These are phyloP conservation scores for Syncephalastrum sp. DNA, from an alignment of 371 early-diverging fungal genomes.

Conservation along the genomic window DNA sequence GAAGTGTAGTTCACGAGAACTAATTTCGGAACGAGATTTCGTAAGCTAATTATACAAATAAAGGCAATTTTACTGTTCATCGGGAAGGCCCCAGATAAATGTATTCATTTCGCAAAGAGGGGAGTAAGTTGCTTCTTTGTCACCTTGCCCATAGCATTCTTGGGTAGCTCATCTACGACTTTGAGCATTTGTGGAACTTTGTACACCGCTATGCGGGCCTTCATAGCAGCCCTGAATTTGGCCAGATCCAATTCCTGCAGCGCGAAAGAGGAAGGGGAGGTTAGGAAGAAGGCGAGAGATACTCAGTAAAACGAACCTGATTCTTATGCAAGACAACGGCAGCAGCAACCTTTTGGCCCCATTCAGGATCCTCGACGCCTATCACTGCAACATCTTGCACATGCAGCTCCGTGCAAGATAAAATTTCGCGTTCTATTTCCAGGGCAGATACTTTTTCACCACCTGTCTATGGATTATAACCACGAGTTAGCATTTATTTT, in stretches of 20 bases:
- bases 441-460: constrained; percentile 87
- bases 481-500: not conserved
- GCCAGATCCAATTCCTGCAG: constrained; percentile 34
- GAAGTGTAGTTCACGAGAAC: too few relatives aligned
- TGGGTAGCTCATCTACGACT: constrained; percentile 62
- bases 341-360: constrained; percentile 79
- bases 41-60: too few relatives aligned
- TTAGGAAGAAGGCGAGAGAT: too few relatives aligned
- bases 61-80: too few relatives aligned
- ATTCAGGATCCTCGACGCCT: constrained; percentile 72
- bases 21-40: too few relatives aligned
- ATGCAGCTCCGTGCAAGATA: constrained; percentile 50
- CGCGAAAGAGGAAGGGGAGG: too few relatives aligned
- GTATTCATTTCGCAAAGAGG: constrained; percentile 37
- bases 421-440: constrained; percentile 79
- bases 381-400: constrained; percentile 76
- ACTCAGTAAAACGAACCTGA: constrained; percentile 12
- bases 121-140: constrained; percentile 72
- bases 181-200: constrained; percentile 65
- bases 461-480: constrained; percentile 50
- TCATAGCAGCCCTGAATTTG: constrained; percentile 51
- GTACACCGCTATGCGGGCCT: constrained; percentile 67
- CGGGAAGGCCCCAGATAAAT: not conserved
- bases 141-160: constrained; percentile 90
- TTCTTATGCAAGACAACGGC: constrained; percentile 48